phyloP scores from a whole-genome alignment of 2,329 filamentous ascomycete species.

The Aureobasidium vineae region DNA sequence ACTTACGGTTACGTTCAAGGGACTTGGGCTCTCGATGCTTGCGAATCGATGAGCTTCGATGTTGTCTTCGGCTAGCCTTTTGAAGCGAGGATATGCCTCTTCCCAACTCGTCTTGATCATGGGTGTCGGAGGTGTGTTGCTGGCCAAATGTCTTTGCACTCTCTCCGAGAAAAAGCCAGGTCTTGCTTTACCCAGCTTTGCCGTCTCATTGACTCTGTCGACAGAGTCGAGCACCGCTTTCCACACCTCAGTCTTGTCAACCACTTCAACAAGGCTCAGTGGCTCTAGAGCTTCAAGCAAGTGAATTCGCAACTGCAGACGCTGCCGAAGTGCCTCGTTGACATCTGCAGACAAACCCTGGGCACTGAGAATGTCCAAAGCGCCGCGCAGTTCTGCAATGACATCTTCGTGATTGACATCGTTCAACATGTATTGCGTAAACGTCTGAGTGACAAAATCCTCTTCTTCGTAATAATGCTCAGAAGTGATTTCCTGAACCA shows the following conservation, averaged over 20 bases:
- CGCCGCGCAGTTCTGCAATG: slow-evolving; percentile 54
- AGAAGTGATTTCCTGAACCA: slow-evolving; percentile 72
- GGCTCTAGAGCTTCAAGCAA: slow-evolving; percentile 26
- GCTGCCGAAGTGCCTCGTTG: slow-evolving; percentile 36
- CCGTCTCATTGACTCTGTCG: slow-evolving; percentile 5
- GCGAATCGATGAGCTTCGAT: slow-evolving; percentile 49
- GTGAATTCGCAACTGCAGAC: slow-evolving; percentile 63
- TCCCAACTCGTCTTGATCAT: slow-evolving; percentile 75
- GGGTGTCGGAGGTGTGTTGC: slow-evolving; percentile 87
- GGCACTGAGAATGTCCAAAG: slow-evolving; percentile 50
- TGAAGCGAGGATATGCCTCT: slow-evolving; percentile 68
- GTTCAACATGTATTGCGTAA: slow-evolving; percentile 73
- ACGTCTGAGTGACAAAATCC: slow-evolving; percentile 92
- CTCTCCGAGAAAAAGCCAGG: slow-evolving; percentile 84
- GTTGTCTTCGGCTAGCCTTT: slow-evolving; percentile 69
- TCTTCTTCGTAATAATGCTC: slow-evolving; percentile 98
- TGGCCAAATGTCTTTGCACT: slow-evolving; percentile 86
- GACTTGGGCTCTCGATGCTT: slow-evolving; percentile 13
- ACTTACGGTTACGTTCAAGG: slow-evolving; percentile 28
- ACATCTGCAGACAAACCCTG: slow-evolving; percentile 28
- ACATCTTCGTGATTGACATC: slow-evolving; percentile 60
- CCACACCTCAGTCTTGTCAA: slow-evolving; percentile 26
- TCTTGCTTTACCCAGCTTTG: slow-evolving; percentile 60
- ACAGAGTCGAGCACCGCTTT: slow-evolving; percentile 35
- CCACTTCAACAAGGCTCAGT: background rate